Evolutionary conservation across 2,329 filamentous ascomycete species (phyloP), one percentile per base, ranked within the genome.

Genomic region (Hypoxylon sp.): DNA sequence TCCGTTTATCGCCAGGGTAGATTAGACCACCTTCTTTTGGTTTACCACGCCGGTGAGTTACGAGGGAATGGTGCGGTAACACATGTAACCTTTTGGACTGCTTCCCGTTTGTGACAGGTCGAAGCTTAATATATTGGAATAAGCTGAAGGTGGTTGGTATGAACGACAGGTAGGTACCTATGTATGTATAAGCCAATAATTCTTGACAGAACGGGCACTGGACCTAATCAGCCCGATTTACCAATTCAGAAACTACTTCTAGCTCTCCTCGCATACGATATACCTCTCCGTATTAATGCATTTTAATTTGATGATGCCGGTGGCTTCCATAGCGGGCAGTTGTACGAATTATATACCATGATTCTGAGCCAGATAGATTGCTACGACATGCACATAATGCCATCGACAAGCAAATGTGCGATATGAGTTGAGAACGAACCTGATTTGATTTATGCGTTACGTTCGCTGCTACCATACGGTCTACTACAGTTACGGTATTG

Each of bases 111-210:
- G 57, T 63, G 44, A 29, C 22, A 11, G 24, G 14, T 26, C 26
- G 44, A 51, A 52, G 52, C 60, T 58, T 63, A 22, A 29, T 47
- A 37, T 26, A 42, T 11, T 10, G 22, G 31, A 39, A 46, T 22
- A 47, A 19, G 33, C 10, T 14, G 13, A 24, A 19, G n/a, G 26
- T 3, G 29, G 22, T 37, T 31, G 24, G n/a, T 22, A 26, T 26
- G 26, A 26, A 26, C 5, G 26, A 31, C 6, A 31, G 29, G 29
- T 9, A 31, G 6, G 26, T 24, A 39, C 42, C 1, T 9, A 31
- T 5, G 29, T 9, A 31, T 9, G 26, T 24, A 39, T 54, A 39
- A 33, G n/a, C 17, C n/a, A 39, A 39, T 39, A 26, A 42, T 54
- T 14, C 39, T 54, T 5, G 31, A 54, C 10, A 22, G n/a, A 6